Percentiles rank a stretch among this genome's conserved stretches.
Evolutionary conservation across 1,284 basidiomycete genomes (phyloP).

Genomic region (Puccinia coronata): DNA sequence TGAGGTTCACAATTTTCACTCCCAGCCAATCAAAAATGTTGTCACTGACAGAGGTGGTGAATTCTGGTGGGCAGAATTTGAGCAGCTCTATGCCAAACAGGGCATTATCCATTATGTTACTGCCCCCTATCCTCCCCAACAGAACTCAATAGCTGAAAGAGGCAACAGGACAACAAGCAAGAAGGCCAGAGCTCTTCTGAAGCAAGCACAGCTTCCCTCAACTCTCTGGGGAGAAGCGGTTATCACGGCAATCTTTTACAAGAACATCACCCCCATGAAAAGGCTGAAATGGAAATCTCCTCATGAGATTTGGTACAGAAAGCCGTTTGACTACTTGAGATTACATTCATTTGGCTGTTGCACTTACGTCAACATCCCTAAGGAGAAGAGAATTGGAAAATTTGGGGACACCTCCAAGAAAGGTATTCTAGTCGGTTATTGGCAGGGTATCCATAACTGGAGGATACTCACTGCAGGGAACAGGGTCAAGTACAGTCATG

Average conservation of each 20-base stretch:
- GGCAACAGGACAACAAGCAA: slow-evolving; percentile 14
- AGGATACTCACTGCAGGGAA: too few relatives aligned
- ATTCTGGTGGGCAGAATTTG: not conserved
- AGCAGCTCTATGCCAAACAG: not conserved
- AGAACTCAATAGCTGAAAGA: slow-evolving; percentile 22
- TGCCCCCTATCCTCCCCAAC: slow-evolving; percentile 22
- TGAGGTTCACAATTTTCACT: not conserved
- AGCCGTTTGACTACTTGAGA: not conserved
- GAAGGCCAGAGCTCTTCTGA: not conserved
- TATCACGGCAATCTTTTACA: not conserved
- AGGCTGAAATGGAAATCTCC: not conserved
- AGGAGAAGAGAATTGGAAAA: not conserved
- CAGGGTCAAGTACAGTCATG: too few relatives aligned
- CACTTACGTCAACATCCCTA: slow-evolving; percentile 18
- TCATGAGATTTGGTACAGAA: not conserved
- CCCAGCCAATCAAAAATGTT: not conserved
- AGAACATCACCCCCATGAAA: slow-evolving; percentile 28
- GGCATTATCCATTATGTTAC: not conserved
- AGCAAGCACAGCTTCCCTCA: slow-evolving; percentile 15
- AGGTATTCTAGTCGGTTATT: slow-evolving; percentile 11
- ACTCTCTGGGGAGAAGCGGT: too few relatives aligned
- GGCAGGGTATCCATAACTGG: too few relatives aligned
- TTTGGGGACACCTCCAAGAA: not conserved
- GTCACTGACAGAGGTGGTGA: not conserved
- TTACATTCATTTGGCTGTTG: slow-evolving; percentile 5